These are phyloP conservation scores for Blastocystis sp. DNA, from an alignment of 352 stramenopile genomes.

Conservation along the genomic window DNA sequence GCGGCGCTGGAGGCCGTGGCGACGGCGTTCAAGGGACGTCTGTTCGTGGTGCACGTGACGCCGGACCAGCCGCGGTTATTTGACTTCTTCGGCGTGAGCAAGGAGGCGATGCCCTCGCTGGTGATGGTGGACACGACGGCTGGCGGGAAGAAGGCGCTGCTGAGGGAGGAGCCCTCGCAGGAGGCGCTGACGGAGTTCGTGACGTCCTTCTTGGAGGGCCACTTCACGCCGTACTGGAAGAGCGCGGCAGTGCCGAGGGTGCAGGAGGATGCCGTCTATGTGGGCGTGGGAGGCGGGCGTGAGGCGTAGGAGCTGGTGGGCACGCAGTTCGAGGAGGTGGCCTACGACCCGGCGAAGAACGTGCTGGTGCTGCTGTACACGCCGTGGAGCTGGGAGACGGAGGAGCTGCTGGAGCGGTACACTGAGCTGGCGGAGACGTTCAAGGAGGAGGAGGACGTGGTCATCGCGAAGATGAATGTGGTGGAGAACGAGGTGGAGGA, in stretches of 20 bases:
- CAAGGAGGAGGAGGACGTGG: slow-evolving; percentile 50
- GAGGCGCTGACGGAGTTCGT: slow-evolving; percentile 37
- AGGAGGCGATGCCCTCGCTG: slow-evolving; percentile 12
- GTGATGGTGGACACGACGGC: slow-evolving; percentile 7
- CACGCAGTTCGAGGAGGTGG: slow-evolving; percentile 45
- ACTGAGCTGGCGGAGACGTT: slow-evolving; percentile 11
- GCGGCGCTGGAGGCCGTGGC: neutral
- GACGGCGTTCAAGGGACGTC: neutral
- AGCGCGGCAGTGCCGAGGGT: too few species aligned
- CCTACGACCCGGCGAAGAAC: slow-evolving; percentile 39
- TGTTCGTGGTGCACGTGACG: slow-evolving; percentile 36
- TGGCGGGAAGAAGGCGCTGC: slow-evolving; percentile 18
- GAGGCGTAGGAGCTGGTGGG: slow-evolving; percentile 1
- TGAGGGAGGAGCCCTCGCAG: slow-evolving; percentile 27
- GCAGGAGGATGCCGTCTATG: too few species aligned
- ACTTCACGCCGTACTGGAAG: too few species aligned
- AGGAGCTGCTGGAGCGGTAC: slow-evolving; percentile 4
- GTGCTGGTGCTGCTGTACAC: slow-evolving; percentile 47
- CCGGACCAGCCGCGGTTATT: neutral
- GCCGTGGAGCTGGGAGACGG: neutral
- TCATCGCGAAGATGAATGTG: slow-evolving; percentile 24
- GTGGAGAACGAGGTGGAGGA: slow-evolving; percentile 46
- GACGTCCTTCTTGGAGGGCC: neutral
- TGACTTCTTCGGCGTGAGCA: slow-evolving; percentile 31
- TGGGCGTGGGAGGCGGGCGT: too few species aligned